Conservation (phyloP, 192 early-diverging fungal species). For the Coemansia sp. region DNA sequence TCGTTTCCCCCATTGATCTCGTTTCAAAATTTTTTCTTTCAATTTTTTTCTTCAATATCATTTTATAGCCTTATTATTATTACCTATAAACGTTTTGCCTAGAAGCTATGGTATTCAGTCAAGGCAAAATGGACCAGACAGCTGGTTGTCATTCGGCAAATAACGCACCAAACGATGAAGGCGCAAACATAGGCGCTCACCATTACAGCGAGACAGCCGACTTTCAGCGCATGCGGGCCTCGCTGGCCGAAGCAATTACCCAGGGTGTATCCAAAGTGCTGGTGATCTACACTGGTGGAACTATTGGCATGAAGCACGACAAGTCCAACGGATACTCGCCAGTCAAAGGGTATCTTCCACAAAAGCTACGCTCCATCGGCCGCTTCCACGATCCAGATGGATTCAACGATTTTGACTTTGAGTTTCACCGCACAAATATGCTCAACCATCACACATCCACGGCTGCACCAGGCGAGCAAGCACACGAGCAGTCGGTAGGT, state of each 20-base stretch:
- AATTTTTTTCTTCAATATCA: too few species aligned
- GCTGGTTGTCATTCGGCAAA: too few species aligned
- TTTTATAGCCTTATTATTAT: too few species aligned
- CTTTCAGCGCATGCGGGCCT: constrained; percentile 53
- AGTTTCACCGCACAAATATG: constrained; percentile 39
- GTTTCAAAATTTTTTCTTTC: too few species aligned
- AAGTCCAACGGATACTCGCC: constrained; percentile 67
- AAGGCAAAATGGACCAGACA: too few species aligned
- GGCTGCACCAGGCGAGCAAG: not conserved
- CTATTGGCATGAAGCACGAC: constrained; percentile 85
- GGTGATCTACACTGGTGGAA: constrained; percentile 94
- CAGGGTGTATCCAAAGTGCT: constrained; percentile 77
- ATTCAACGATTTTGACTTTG: constrained; percentile 41
- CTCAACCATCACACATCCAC: constrained; percentile 3
- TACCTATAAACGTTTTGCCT: too few species aligned
- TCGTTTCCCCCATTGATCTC: too few species aligned
- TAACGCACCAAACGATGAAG: too few species aligned
- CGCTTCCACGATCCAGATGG: constrained; percentile 80
- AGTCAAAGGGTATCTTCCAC: constrained; percentile 74
- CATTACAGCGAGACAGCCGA: constrained; percentile 51
- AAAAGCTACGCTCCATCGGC: constrained; percentile 66
- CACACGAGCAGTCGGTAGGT: not conserved
- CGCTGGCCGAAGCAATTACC: constrained; percentile 59
- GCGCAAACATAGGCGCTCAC: constrained; percentile 24
- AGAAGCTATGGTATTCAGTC: too few species aligned